phyloP scores from a whole-genome alignment of 164 flowering plant species.

The Aristolochia californica region DNA sequence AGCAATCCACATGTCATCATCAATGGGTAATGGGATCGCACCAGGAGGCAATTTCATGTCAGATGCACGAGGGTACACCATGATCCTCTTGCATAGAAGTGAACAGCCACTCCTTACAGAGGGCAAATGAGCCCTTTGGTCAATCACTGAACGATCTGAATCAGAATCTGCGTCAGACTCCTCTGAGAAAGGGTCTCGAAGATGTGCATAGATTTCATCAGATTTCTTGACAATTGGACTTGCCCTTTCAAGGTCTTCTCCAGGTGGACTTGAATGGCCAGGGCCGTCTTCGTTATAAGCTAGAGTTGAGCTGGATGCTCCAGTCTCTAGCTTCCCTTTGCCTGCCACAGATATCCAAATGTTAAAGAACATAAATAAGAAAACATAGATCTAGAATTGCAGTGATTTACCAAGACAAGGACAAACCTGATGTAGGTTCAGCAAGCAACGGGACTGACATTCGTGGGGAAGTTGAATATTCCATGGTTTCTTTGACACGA shows the following conservation, averaged over 20 bases:
- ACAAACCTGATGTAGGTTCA: no score
- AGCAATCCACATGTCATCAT: conserved; percentile 3
- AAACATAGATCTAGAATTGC: no score
- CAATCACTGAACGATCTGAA: background rate
- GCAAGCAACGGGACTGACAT: no score
- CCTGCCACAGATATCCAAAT: background rate
- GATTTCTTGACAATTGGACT: background rate
- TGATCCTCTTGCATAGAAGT: background rate
- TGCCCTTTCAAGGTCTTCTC: background rate
- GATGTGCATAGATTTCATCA: background rate
- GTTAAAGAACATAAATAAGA: no score
- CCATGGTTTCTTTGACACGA: background rate
- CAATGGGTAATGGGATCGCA: background rate
- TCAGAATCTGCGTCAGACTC: background rate
- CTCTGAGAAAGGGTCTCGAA: background rate
- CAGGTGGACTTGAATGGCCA: background rate
- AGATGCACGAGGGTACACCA: conserved; percentile 1
- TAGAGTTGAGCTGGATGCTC: background rate
- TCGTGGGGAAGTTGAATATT: no score
- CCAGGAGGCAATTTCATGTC: background rate
- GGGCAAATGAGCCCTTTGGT: background rate
- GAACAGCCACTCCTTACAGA: background rate
- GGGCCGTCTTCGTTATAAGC: background rate
- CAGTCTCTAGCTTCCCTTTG: background rate
- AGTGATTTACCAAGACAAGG: no score